Conservation (phyloP, 768 basidiomycete genomes). For the Udeniomyces megalosporus region DNA sequence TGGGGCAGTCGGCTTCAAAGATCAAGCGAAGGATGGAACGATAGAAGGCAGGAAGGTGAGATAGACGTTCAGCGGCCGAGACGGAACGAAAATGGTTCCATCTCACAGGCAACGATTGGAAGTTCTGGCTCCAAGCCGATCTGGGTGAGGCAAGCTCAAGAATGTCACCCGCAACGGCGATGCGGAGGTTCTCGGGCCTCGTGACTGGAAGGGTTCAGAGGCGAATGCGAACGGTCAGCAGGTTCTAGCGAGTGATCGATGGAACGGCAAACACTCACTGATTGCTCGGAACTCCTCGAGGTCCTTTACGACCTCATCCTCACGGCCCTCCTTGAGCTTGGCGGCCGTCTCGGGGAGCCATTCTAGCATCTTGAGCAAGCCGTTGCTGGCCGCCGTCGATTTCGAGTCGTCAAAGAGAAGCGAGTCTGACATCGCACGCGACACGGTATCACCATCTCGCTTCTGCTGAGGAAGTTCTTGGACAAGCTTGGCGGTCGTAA, state of each 20-base stretch:
- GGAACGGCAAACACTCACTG: slow-evolving; percentile 41
- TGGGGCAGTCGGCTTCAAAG: slow-evolving; percentile 33
- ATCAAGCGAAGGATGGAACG: not conserved
- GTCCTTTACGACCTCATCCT: slow-evolving; percentile 45
- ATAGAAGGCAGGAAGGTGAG: no score
- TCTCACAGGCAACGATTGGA: slow-evolving; percentile 47
- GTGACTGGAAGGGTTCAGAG: slow-evolving; percentile 42
- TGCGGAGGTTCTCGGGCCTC: slow-evolving; percentile 62
- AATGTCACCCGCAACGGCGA: slow-evolving; percentile 82
- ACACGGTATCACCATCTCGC: slow-evolving; percentile 67
- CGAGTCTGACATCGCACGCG: slow-evolving; percentile 52
- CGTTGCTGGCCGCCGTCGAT: slow-evolving; percentile 21
- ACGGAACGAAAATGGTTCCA: not conserved
- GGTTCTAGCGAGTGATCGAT: not conserved
- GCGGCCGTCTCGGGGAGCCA: slow-evolving; percentile 60
- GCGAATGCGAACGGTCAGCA: not conserved
- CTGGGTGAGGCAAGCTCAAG: slow-evolving; percentile 52
- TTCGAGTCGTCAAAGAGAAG: slow-evolving; percentile 46
- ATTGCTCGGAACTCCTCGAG: slow-evolving; percentile 56
- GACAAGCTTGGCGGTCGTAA: slow-evolving; percentile 70
- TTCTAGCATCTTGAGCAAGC: slow-evolving; percentile 57
- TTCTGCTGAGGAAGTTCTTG: slow-evolving; percentile 84
- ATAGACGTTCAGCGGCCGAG: not conserved
- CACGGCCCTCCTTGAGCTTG: slow-evolving; percentile 55
- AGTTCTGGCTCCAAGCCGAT: slow-evolving; percentile 56